phyloP scores from a whole-genome alignment of 1,284 basidiomycete species.

The Mycosarcoma mackinlayi region DNA sequence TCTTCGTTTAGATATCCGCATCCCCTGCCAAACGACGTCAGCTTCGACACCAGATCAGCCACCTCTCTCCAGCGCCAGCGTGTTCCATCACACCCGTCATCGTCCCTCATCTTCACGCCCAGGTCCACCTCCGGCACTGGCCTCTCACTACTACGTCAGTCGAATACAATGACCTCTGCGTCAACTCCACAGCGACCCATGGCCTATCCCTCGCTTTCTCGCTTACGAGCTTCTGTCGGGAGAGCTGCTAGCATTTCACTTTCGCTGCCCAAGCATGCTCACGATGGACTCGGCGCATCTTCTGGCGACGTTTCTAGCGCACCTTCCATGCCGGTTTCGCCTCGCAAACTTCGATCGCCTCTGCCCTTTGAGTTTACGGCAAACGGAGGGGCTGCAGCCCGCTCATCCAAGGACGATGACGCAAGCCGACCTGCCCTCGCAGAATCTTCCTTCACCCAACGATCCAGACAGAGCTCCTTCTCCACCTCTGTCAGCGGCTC shows the following conservation, averaged over 20 bases:
- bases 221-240: constrained; percentile 40
- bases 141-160: constrained; percentile 24
- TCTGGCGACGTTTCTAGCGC: constrained; percentile 32
- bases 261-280: constrained; percentile 29
- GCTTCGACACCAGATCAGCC: constrained; percentile 36
- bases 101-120: constrained; percentile 37
- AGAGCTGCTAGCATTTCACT: constrained; percentile 20
- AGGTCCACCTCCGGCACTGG: constrained; percentile 33
- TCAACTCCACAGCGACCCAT: constrained; percentile 37
- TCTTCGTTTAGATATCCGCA: constrained; percentile 35
- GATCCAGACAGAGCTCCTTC: constrained; percentile 51
- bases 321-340: constrained; percentile 44
- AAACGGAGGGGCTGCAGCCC: constrained; percentile 23
- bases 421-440: constrained; percentile 14
- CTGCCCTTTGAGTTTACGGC: constrained; percentile 36
- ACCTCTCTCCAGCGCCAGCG: constrained; percentile 29
- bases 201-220: constrained; percentile 42
- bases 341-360: constrained; percentile 37
- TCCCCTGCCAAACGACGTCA: constrained; percentile 34
- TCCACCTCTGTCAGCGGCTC: constrained; percentile 44
- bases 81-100: constrained; percentile 21
- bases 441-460: constrained; percentile 30
- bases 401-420: constrained; percentile 45
- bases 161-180: constrained; percentile 18
- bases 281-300: constrained; percentile 17